A percentile compares a stretch with the other conserved stretches of the same genome.
These are phyloP conservation scores for Maudiozyma barnettii DNA, from an alignment of 805 yeast genomes.

Conservation along the genomic window DNA sequence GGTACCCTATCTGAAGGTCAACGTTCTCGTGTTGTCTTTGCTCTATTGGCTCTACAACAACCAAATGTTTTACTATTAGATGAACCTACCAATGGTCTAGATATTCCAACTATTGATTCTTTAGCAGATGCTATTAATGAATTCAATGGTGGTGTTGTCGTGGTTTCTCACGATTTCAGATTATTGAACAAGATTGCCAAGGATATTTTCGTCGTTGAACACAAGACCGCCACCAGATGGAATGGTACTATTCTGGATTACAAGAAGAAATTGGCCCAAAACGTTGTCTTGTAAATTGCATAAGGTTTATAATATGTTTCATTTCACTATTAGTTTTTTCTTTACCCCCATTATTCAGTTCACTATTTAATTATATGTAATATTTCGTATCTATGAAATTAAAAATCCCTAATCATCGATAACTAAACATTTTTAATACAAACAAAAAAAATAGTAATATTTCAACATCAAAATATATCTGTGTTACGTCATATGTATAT, in stretches of 20 bases:
- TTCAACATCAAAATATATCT: too few relatives aligned
- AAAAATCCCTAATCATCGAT: not conserved
- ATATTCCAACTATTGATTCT: constrained; percentile 96
- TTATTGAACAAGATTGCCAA: constrained; percentile 93
- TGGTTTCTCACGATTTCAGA: constrained; percentile 98
- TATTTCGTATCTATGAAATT: too few relatives aligned
- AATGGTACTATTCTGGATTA: constrained; percentile 82
- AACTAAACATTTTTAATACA: too few relatives aligned
- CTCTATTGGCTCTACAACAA: constrained; percentile 85
- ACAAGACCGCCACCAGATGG: constrained; percentile 95
- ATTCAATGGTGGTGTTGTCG: constrained; percentile 96
- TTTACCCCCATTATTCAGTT: not conserved
- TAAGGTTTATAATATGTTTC: not conserved
- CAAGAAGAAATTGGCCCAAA: constrained; percentile 89
- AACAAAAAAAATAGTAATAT: too few relatives aligned
- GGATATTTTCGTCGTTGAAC: constrained; percentile 92
- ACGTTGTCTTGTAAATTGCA: constrained; percentile 55
- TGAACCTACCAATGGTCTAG: constrained; percentile 99
- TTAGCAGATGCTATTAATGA: constrained; percentile 91
- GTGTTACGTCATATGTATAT: too few relatives aligned
- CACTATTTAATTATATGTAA: not conserved
- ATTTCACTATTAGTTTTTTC: not conserved
- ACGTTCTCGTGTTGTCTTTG: constrained; percentile 97
- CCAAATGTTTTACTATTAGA: constrained; percentile 93
- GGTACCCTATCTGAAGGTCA: constrained; percentile 98